Base-by-base conservation (phyloP, 805 yeast species). In the Ogataea chonburiensis region DNA sequence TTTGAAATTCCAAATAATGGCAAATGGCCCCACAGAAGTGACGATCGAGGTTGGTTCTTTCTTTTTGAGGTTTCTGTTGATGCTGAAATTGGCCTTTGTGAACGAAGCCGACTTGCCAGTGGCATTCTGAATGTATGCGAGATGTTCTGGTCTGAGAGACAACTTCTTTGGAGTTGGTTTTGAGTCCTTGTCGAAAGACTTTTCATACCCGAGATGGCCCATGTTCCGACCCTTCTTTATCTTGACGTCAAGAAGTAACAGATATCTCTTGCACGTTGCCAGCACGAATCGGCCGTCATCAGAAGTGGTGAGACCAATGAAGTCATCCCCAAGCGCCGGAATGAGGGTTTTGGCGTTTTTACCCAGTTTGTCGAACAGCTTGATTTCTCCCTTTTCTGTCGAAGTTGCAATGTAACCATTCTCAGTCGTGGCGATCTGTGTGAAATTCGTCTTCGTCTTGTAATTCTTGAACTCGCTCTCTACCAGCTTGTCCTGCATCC, bases 291-390 rank as follows among this genome's bases (percentile, higher is more conserved):
- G 69, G 42, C 96, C 96, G 56, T 84, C 89, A 14, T 82, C 75
- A 5, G 94, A 78, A 1, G 75, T 77, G 41, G 84, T 89, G 13
- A 85, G 49, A 15, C 84, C 83, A 24, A 71, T 61, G 33, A 84
- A 75, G 2, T 77, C 66, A 49, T 87, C 94, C 17, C 96, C 96
- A 24, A 87, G 64, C 0, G 93, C 87, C 2, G 96, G 96, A 20
- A 88, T 63, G 16, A 74, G 70, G 2, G 93, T 79, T 64, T 83
- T 85, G 2, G 95, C 95, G 47, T 73, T 75, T 39, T 74, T 69
- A 10, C 95, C 95, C 10, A 86, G 53, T 40, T 73, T 65, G 58
- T 86, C 86, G 55, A 75, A 86, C 26, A 88, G 67, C 43, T 87
- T 71, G 28, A 88, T 75, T 38, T 79, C 89, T 53, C 96, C 96